A percentile compares a stretch with the other conserved stretches of the same genome.
Evolutionary conservation across 345 rosid species (phyloP).

Genomic region (Citropsis articulata): DNA sequence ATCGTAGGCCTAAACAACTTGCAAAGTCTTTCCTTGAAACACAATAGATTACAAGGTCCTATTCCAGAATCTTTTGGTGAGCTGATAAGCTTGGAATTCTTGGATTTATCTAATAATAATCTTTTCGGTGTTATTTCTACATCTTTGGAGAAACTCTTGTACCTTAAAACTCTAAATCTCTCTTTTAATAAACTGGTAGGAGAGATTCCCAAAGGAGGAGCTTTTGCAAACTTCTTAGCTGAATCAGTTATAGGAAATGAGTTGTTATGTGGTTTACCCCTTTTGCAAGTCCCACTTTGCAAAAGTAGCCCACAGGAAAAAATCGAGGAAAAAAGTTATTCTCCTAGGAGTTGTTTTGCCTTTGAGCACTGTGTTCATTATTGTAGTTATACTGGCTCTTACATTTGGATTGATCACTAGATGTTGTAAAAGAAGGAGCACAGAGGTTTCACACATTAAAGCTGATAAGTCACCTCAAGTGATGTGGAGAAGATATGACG

Average conservation of each 20-base stretch:
- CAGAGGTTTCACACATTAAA: not conserved
- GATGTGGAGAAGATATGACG: too few relatives aligned
- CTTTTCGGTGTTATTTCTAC: constrained; percentile 9
- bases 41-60: not conserved
- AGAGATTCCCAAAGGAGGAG: constrained; percentile 9
- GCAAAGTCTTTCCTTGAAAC: not conserved
- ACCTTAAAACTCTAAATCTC: not conserved
- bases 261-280: constrained; percentile 3
- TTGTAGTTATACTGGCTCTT: not conserved
- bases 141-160: not conserved
- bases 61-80: constrained; percentile 13
- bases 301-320: not conserved
- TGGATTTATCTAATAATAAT: constrained; percentile 14
- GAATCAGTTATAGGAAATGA: constrained; percentile 3
- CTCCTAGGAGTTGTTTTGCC: not conserved
- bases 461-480: too few relatives aligned
- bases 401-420: not conserved
- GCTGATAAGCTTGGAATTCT: not conserved
- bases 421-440: not conserved
- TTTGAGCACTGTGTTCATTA: not conserved
- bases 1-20: not conserved
- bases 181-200: constrained; percentile 14
- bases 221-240: constrained; percentile 4
- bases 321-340: not conserved
- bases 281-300: constrained; percentile 7